Evolutionary conservation across 2,329 filamentous ascomycete genomes (phyloP).

Genomic region (Monosporascus sp.): DNA sequence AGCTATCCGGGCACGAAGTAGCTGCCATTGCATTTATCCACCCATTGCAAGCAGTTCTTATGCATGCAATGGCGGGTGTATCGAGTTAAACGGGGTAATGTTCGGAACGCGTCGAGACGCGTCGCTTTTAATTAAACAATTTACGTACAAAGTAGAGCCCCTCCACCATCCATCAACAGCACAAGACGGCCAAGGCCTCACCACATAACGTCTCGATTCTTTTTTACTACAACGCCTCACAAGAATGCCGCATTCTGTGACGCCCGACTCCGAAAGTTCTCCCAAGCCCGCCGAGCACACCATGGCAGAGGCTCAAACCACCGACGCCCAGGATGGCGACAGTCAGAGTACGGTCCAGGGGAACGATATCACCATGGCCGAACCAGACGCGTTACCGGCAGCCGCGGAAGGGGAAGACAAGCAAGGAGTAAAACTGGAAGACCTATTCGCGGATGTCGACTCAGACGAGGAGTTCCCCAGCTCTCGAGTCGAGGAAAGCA

Average conservation of each 20-base stretch:
- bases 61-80: too few species aligned
- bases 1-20: too few species aligned
- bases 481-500: slow-evolving; percentile 34
- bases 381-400: slow-evolving; percentile 18
- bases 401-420: slow-evolving; percentile 24
- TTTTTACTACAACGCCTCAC: not conserved
- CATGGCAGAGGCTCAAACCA: slow-evolving; percentile 26
- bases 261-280: slow-evolving; percentile 23
- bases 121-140: not conserved
- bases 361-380: slow-evolving; percentile 38
- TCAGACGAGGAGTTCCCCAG: slow-evolving; percentile 59
- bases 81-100: not conserved
- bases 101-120: not conserved
- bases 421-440: slow-evolving; percentile 49
- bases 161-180: not conserved
- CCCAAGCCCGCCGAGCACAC: slow-evolving; percentile 29
- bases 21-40: too few species aligned
- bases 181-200: too few species aligned
- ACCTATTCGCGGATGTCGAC: slow-evolving; percentile 53
- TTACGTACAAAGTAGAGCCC: not conserved
- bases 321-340: slow-evolving; percentile 20
- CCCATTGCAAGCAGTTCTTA: not conserved
- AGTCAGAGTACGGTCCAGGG: slow-evolving; percentile 22
- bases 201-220: too few species aligned
- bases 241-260: slow-evolving; percentile 42